Conservation (phyloP, 1,139 yeast genomes). For the Yamadazyma sp. region DNA sequence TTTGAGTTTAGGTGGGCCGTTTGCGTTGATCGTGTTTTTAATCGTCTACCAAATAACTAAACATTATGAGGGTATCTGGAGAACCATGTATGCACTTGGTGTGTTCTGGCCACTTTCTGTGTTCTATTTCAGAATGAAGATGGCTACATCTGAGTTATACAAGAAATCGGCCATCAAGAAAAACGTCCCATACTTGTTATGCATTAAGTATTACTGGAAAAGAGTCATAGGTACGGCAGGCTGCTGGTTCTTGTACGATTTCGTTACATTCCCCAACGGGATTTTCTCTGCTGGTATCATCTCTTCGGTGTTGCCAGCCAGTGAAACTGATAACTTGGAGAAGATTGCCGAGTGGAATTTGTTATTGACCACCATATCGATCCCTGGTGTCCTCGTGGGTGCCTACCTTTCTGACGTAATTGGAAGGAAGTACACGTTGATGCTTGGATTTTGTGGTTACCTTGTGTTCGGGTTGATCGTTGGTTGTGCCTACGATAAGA, state of each 20-base stretch:
- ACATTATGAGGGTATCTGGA: slow-evolving; percentile 60
- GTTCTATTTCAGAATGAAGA: slow-evolving; percentile 67
- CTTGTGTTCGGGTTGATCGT: slow-evolving; percentile 50
- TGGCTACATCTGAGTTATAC: slow-evolving; percentile 63
- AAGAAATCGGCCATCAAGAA: slow-evolving; percentile 45
- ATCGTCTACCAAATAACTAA: slow-evolving; percentile 63
- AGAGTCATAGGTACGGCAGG: slow-evolving; percentile 45
- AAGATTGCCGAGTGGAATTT: slow-evolving; percentile 51
- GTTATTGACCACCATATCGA: slow-evolving; percentile 41
- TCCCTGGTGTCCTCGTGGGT: slow-evolving; percentile 50
- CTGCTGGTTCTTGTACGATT: slow-evolving; percentile 54
- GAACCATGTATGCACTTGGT: slow-evolving; percentile 75
- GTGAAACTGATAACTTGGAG: slow-evolving; percentile 27
- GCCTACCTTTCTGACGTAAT: slow-evolving; percentile 41
- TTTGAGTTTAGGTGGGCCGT: slow-evolving; percentile 73
- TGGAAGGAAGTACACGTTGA: slow-evolving; percentile 48
- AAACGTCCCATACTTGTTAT: slow-evolving; percentile 43
- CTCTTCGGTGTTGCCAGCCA: slow-evolving; percentile 31
- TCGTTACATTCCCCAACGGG: slow-evolving; percentile 54
- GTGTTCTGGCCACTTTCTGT: slow-evolving; percentile 72
- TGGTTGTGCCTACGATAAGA: slow-evolving; percentile 44
- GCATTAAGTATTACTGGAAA: slow-evolving; percentile 47
- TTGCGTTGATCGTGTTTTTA: slow-evolving; percentile 65
- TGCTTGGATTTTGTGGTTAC: slow-evolving; percentile 47
- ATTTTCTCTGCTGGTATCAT: slow-evolving; percentile 50